Conservation (phyloP, 2,329 filamentous ascomycete species). For the Colletotrichum chrysophilum region DNA sequence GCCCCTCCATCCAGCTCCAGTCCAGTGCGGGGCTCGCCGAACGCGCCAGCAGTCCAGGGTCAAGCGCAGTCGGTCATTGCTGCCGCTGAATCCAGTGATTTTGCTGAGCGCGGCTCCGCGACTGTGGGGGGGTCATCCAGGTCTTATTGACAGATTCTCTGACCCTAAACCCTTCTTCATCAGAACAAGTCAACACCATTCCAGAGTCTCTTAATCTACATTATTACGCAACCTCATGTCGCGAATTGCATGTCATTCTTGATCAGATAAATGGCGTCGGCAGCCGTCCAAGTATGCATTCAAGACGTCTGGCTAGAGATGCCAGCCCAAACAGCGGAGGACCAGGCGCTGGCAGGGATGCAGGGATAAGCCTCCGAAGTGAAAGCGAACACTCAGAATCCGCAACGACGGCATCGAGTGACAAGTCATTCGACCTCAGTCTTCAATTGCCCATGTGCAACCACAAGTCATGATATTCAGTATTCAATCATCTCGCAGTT, state of each 20-base stretch:
- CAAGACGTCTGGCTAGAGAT: background rate
- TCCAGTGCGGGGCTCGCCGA: conserved; percentile 6
- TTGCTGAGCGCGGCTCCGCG: background rate
- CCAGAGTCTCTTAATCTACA: background rate
- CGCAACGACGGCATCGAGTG: background rate
- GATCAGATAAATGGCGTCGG: background rate
- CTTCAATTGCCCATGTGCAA: background rate
- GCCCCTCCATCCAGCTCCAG: conserved; percentile 10
- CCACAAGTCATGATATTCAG: background rate
- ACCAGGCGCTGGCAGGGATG: conserved; percentile 3
- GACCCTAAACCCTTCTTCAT: background rate
- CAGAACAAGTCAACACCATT: background rate
- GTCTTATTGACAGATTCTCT: background rate
- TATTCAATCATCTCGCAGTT: background rate
- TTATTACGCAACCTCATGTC: background rate
- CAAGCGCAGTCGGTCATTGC: background rate
- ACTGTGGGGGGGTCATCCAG: background rate
- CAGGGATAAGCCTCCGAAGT: conserved; percentile 15
- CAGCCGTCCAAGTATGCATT: background rate
- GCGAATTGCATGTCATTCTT: background rate
- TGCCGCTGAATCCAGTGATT: background rate
- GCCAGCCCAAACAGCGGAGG: background rate
- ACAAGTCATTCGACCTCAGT: background rate
- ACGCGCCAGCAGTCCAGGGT: background rate
- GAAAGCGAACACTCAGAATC: background rate